Evolutionary conservation across 1,284 basidiomycete species (phyloP).

Genomic region (Ceratobasidium sp.): DNA sequence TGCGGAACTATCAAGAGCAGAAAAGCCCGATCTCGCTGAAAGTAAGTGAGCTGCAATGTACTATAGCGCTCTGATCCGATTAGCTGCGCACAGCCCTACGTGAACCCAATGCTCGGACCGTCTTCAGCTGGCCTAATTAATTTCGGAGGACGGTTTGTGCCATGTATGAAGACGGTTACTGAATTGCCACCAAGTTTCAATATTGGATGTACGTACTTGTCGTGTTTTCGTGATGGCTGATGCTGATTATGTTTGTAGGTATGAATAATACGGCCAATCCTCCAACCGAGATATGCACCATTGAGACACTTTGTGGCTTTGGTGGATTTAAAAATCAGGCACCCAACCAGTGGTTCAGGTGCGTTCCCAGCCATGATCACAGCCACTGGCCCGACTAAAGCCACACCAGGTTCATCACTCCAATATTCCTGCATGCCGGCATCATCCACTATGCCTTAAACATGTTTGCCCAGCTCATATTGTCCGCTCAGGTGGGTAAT

Average conservation of each 20-base stretch:
- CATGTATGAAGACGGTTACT: conserved; percentile 82
- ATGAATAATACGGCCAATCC: conserved; percentile 82
- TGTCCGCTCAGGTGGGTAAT: conserved; percentile 75
- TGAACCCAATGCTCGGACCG: conserved; percentile 95
- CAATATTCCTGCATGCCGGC: conserved; percentile 93
- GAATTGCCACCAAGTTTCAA: conserved; percentile 68
- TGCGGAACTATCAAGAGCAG: conserved; percentile 75
- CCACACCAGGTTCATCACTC: conserved; percentile 75
- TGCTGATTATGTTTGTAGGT: conserved; percentile 58
- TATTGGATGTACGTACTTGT: conserved; percentile 68
- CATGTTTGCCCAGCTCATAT: conserved; percentile 85
- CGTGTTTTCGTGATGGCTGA: neutral
- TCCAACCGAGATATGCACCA: conserved; percentile 72
- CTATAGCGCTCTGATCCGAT: neutral
- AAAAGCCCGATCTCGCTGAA: conserved; percentile 85
- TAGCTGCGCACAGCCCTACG: conserved; percentile 64
- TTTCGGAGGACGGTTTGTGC: conserved; percentile 85
- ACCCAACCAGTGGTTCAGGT: conserved; percentile 91
- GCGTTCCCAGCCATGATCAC: conserved; percentile 49
- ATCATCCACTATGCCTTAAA: conserved; percentile 90
- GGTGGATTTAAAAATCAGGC: conserved; percentile 76
- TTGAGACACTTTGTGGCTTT: conserved; percentile 89
- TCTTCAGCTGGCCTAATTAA: conserved; percentile 86
- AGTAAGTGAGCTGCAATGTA: conserved; percentile 56
- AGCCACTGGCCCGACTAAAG: neutral